Base-by-base conservation (phyloP, 805 yeast genomes). In the Saccharomycopsis malanga region DNA sequence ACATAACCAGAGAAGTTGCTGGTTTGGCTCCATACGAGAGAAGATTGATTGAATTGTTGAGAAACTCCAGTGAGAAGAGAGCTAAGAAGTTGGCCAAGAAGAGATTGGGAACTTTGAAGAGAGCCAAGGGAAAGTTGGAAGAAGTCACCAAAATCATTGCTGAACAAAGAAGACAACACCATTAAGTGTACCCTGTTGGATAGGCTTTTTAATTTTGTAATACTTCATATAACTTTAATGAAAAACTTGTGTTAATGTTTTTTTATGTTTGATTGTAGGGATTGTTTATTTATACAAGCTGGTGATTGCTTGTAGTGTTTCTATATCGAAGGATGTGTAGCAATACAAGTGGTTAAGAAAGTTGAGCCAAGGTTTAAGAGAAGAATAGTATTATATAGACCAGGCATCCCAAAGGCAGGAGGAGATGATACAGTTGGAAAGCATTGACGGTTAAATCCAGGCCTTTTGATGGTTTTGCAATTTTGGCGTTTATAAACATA, bases 1-100 rank as follows among this genome's bases (percentile, higher is more conserved):
- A 83, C 67, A 76, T 93, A 58, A 95, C 93, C 72, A 82, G 83
- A 71, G 99, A 93, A 79, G 97, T 93, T 65, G 77, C 95, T 63
- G 98, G 98, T 72, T 81, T 93, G 70, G 96, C 99, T 61, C 98
- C 99, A 76, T 93, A 93, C 76, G 99, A 93, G 81, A 89, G 96
- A 82, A 89, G 99, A 79, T 83, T 93, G 72, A 85, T 94, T 68
- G 99, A 93, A 79, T 82, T 93, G 77, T 81, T 93, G 84, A 93
- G 98, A 83, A 93, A 94, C 80, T 89, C 96, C 72, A 96, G 96
- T 83, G 99, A 93, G 79, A 93, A 93, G 95, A 93, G 98, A 81
- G 98, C 99, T 63, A 87, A 93, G 87, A 93, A 93, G 88, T 88
- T 93, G 70, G 97, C 98, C 62, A 93, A 93, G 93, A 93, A 87